Evolutionary conservation across 2,329 filamentous ascomycete species (phyloP), one percentile per base, ranked within the genome.

Genomic region (Falciphora oryzae): DNA sequence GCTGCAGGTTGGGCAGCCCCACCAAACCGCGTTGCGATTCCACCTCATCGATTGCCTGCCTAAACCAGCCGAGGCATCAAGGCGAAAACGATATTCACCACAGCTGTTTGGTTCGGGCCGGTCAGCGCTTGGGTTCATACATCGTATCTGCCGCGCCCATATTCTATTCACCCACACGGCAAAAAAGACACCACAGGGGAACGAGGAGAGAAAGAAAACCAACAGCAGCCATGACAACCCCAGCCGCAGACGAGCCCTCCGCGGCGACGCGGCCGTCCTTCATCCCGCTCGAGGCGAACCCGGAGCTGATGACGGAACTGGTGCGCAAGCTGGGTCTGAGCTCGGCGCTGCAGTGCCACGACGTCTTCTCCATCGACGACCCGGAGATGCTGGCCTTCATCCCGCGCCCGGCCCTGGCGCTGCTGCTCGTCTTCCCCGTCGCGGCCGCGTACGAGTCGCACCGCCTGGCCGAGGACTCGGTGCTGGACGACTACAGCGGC

Each of bases 381-480:
- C 88, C 91, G 0, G 88, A 93, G 63, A 85, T 97, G 56, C 87
- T 98, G 63, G 85, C 87, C 67, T 93, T 97, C 77, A 87, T 98
- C 56, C 93, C 95, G 0, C 91, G 93, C 1, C 95, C 95, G 2
- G 91, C 92, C 2, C 85, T 93, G 68, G 94, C 94, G 7, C 86
- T 98, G 22, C 88, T 98, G 38, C 89, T 98, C 70, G 93, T 98
- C 68, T 97, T 97, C 76, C 94, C 95, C 69, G 84, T 96, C 68
- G 92, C 86, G 64, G 81, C 87, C 61, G 83, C 85, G 57, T 97
- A 97, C 82, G 90, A 97, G 78, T 84, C 83, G 66, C 87, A 89
- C 73, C 89, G 93, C 38, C 75, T 84, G 65, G 81, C 85, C 58
- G 93, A 97, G 79, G 93, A 97, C 77, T 79, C 80, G 62, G 74